phyloP scores from a whole-genome alignment of 2,329 filamentous ascomycete species.

The Dactylellina sp. region DNA sequence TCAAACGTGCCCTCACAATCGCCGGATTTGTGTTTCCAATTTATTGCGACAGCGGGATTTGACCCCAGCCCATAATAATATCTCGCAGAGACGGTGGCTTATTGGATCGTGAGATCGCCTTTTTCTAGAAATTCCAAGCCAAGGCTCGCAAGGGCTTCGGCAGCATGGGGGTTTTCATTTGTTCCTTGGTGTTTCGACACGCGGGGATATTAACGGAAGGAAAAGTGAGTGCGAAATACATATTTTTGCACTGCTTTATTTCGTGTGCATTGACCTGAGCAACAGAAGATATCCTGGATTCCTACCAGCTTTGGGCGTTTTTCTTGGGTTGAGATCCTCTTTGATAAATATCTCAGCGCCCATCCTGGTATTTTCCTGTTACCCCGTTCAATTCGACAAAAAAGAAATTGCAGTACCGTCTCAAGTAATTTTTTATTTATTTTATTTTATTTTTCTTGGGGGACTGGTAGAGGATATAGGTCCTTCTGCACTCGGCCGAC shows the following conservation, averaged over 20 bases:
- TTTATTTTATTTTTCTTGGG: background rate
- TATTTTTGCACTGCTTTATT: too few relatives aligned
- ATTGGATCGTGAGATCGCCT: constrained; percentile 24
- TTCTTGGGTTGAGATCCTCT: background rate
- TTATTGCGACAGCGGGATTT: constrained; percentile 12
- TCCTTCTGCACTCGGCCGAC: constrained; percentile 36
- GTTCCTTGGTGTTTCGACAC: constrained; percentile 17
- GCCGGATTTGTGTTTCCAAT: constrained; percentile 9
- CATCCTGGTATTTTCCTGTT: constrained; percentile 22
- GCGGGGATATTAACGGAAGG: constrained; percentile 3
- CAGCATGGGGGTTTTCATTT: constrained; percentile 31
- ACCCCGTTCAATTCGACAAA: background rate
- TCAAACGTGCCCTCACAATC: constrained; percentile 13
- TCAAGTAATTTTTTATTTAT: too few relatives aligned
- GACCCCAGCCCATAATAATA: constrained; percentile 2
- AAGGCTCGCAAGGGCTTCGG: constrained; percentile 19
- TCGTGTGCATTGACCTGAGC: constrained; percentile 26
- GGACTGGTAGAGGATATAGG: background rate
- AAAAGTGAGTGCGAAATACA: too few relatives aligned
- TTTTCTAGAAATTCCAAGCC: constrained; percentile 37
- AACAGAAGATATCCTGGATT: constrained; percentile 24
- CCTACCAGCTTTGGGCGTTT: background rate
- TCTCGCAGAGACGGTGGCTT: constrained; percentile 2
- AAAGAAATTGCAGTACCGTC: constrained; percentile 22
- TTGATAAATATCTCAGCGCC: constrained; percentile 31